Base-by-base conservation (phyloP, 371 early-diverging fungal genomes). In the Circinella minor region DNA sequence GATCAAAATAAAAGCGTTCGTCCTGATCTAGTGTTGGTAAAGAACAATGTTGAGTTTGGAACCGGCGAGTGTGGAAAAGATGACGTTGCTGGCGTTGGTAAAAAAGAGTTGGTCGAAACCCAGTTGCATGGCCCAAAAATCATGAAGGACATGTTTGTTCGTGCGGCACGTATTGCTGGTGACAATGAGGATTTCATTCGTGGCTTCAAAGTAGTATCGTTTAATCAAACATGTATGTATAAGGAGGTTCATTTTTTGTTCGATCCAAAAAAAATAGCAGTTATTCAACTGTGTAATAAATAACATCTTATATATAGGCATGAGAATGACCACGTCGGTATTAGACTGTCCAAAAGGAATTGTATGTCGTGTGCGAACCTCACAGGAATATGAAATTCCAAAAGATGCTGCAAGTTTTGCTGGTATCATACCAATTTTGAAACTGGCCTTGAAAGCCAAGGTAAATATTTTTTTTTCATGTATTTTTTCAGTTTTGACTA, bases 11-110 rank as follows among this genome's bases (percentile, higher is more conserved):
- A 11, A 34, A 43, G 43, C 27, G 54, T 49, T 0, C 34, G 39
- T 13, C 68, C 68, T 27, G 47, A 68, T 14, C 37, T 68, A 0
- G 34, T 48, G 4, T n/a, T n/a, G n/a, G 3, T 38, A n/a, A 68
- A 68, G 20, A 37, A 68, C 62, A 61, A 48, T 18, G 27, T 68
- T 13, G 68, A 68, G 39, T 59, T 8, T 38, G 54, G 51, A 38
- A 18, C 39, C 18, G 65, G 51, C 18, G 65, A 65, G 49, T 51
- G 65, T n/a, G n/a, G 49, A 18, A 49, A 49, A 27, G 54, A 49
- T 20, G 54, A 49, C 8, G 11, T 37, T 39, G 10, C 51, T 6
- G 65, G 38, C 3, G 54, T 65, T 18, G 51, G 65, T 15, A 65
- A 65, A 38, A 65, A 20, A n/a, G n/a, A n/a, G n/a, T n/a, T n/a